These are phyloP conservation scores for Diaporthe eres DNA, from an alignment of 2,329 filamentous ascomycete genomes.

Conservation along the genomic window DNA sequence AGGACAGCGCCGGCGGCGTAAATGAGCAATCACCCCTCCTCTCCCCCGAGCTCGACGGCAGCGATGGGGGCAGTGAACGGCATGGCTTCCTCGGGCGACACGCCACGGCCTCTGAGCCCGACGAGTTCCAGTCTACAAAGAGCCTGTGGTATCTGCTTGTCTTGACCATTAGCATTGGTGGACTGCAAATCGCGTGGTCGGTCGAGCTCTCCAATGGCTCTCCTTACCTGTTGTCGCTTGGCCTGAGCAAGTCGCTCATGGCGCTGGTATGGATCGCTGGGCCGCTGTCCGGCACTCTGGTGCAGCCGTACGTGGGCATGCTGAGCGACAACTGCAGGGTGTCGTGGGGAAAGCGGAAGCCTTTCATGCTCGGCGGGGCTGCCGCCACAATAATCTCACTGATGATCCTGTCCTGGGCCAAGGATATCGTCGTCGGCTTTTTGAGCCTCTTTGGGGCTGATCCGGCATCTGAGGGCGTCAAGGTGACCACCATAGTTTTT, in stretches of 20 bases:
- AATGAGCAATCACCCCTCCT: conserved; percentile 66
- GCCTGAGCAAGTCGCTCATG: conserved; percentile 86
- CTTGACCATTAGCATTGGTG: conserved; percentile 88
- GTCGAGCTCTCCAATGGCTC: conserved; percentile 96
- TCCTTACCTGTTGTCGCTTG: conserved; percentile 83
- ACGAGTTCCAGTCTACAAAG: conserved; percentile 76
- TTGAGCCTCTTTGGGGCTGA: conserved; percentile 80
- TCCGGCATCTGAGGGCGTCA: conserved; percentile 74
- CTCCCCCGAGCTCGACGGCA: conserved; percentile 52
- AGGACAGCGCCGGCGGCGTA: conserved; percentile 46
- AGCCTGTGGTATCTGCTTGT: conserved; percentile 88
- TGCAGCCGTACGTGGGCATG: conserved; percentile 88
- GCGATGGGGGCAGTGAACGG: conserved; percentile 49
- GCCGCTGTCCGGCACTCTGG: conserved; percentile 81
- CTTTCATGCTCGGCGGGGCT: conserved; percentile 83
- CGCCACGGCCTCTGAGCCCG: conserved; percentile 52
- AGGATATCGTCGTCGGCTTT: conserved; percentile 78
- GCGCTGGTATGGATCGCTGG: conserved; percentile 89
- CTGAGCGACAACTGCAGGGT: conserved; percentile 83
- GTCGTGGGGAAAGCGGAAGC: conserved; percentile 83
- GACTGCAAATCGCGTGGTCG: conserved; percentile 94
- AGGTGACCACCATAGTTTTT: conserved; percentile 77
- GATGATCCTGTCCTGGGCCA: conserved; percentile 80
- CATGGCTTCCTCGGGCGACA: conserved; percentile 51
- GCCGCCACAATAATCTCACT: conserved; percentile 77